These are phyloP conservation scores for Ogataea ramenticola DNA, from an alignment of 805 yeast species.

Conservation along the genomic window DNA sequence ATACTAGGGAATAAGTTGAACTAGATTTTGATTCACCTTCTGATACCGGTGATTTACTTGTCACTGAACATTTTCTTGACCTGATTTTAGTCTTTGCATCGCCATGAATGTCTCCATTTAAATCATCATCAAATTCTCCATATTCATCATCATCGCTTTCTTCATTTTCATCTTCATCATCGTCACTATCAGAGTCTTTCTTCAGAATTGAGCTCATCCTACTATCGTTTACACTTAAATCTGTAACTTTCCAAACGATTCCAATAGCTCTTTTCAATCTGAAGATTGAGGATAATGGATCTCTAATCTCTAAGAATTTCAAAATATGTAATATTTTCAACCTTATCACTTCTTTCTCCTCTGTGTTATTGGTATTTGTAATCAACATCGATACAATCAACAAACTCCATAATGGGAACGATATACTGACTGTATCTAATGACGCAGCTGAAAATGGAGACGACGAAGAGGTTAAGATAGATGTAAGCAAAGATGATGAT, in stretches of 20 bases:
- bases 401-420: conserved; percentile 27
- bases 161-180: neutral
- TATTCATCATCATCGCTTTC: neutral
- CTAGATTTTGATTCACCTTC: neutral
- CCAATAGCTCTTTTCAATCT: conserved; percentile 17
- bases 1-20: neutral
- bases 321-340: conserved; percentile 13
- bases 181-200: neutral
- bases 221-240: neutral
- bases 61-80: too few species aligned
- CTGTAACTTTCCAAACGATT: conserved; percentile 23
- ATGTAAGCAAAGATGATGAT: neutral
- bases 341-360: conserved; percentile 11
- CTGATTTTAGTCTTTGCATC: too few species aligned
- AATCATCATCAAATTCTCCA: neutral
- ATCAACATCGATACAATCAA: conserved; percentile 17
- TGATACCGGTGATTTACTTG: too few species aligned
- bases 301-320: conserved; percentile 11
- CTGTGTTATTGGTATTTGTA: conserved; percentile 1
- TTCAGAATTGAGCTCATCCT: neutral
- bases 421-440: conserved; percentile 2
- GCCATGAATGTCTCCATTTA: too few species aligned
- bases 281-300: conserved; percentile 22
- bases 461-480: neutral
- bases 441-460: neutral